Evolutionary conservation across 495 filamentous ascomycete genomes (phyloP), one percentile per base, ranked within the genome.

Genomic region (Parachaetomium inaequale): DNA sequence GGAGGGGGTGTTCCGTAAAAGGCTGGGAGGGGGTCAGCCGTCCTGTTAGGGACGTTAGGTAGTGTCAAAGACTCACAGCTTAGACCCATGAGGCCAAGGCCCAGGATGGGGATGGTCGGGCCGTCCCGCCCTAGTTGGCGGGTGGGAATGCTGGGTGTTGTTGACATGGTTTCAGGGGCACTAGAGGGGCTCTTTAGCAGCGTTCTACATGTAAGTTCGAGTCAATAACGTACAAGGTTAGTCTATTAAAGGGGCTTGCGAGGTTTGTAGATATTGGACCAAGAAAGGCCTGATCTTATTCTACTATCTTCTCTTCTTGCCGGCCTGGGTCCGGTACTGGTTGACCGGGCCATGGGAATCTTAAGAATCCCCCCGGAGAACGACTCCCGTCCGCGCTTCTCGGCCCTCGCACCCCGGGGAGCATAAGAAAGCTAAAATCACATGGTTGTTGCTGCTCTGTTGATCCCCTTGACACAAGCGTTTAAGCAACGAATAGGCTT

Each of bases 11-110:
- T 57, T 8, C 80, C 81, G 61, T 84, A 84, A 40, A 68, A 68
- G 19, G 51, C 71, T 64, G 26, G 6, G 5, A 25, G 46, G 11
- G 17, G n/a, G 14, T 49, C 19, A 32, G 49, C 32, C 21, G 52
- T 7, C 2, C 10, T 43, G 21, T 19, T 15, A 7, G 7, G 38
- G 31, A 15, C 2, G 26, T 17, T n/a, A n/a, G 11, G 15, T 10
- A 4, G 2, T 14, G 32, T 12, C 8, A 28, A 17, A 25, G 7
- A 58, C 61, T 55, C 59, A 70, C 6, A 51, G 43, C 71, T 71
- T 59, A 84, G 23, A 12, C 78, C 78, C 82, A 85, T 84, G 17
- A 81, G 68, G 1, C 84, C 84, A 23, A 81, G 77, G 36, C 85
- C 85, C 0, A 85, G 49, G 15, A 78, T 68, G 3, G 85, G 74